Evolutionary conservation across 176 grass and related monocot genomes (phyloP), one percentile per base, ranked within the genome.

Genomic region (Saccharum spontaneum): DNA sequence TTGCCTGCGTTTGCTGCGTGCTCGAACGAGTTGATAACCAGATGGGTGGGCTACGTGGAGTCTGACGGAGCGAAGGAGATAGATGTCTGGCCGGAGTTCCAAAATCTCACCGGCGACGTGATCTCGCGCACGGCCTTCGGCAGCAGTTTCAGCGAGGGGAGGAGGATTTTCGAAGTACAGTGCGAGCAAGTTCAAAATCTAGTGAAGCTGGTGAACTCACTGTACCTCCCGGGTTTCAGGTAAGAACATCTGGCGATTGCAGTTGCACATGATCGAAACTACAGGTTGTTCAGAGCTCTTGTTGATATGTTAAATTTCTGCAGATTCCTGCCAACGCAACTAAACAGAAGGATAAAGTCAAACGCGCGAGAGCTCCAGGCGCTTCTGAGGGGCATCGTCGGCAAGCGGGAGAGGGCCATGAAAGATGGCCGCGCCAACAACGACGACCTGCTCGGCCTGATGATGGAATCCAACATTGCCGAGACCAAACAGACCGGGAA

Each of bases 81-180:
- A 6, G 89, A 97, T 90, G 79, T 94, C 23, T 92, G 87, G 83
- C 85, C 89, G 1, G 94, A 90, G 87, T 86, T 97, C n/a, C 89
- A 86, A 12, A 88, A 62, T 13, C 90, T 92, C 31, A 88, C 85
- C 0, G 91, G 85, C 10, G 85, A 97, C 43, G 87, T 79, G 30
- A 92, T 94, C 30, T 94, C 89, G 13, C 64, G 91, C 2, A 83
- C 88, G 23, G 91, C 94, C 14, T 97, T 97, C 54, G 91, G 94
- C 13, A 92, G 91, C 75, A 94, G 82, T 38, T 94, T 88, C 60
- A 38, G 74, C 36, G 82, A 94, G 67, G 94, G 94, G 28, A 83
- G 87, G 41, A 87, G 9, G 50, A 92, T 97, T 28, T 92, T 94
- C 79, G 62, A 57, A 55, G 13, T 92, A 23, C 91, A 92, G 17